phyloP scores from a whole-genome alignment of 1,284 basidiomycete genomes.

The Moesziomyces antarcticus region DNA sequence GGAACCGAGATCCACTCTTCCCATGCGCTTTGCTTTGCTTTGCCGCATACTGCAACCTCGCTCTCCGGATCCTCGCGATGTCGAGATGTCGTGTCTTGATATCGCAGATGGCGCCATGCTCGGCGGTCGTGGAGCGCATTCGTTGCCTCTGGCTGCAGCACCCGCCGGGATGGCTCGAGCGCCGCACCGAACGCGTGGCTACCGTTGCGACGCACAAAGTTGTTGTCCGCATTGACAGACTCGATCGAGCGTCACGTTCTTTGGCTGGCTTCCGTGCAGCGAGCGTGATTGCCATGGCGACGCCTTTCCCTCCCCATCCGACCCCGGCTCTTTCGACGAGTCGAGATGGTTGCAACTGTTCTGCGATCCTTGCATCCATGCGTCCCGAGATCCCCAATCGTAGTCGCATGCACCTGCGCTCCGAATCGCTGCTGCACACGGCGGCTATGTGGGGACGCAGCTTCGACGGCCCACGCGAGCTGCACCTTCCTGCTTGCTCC shows the following conservation, averaged over 20 bases:
- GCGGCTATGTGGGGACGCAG: too few relatives aligned
- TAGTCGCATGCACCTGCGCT: not conserved
- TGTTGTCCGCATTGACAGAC: too few relatives aligned
- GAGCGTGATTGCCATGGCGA: not conserved
- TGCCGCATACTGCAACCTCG: not conserved
- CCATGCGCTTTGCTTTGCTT: not conserved
- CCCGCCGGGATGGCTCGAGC: not conserved
- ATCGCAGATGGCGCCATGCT: too few relatives aligned
- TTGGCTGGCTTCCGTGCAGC: not conserved
- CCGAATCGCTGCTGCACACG: too few relatives aligned
- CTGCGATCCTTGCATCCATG: not conserved
- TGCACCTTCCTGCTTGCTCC: too few relatives aligned
- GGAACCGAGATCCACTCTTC: not conserved
- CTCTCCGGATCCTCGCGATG: not conserved
- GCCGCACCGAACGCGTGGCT: not conserved
- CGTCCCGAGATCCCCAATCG: not conserved
- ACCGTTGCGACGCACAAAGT: not conserved
- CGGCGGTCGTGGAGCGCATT: too few relatives aligned
- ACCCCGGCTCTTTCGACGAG: too few relatives aligned
- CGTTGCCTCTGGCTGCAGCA: too few relatives aligned
- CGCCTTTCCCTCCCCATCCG: too few relatives aligned
- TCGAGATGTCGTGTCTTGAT: too few relatives aligned
- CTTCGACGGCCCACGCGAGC: too few relatives aligned
- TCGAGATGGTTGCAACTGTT: not conserved
- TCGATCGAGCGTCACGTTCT: too few relatives aligned